Conservation (phyloP, 2,329 filamentous ascomycete species). For the Grosmannia penicillata region DNA sequence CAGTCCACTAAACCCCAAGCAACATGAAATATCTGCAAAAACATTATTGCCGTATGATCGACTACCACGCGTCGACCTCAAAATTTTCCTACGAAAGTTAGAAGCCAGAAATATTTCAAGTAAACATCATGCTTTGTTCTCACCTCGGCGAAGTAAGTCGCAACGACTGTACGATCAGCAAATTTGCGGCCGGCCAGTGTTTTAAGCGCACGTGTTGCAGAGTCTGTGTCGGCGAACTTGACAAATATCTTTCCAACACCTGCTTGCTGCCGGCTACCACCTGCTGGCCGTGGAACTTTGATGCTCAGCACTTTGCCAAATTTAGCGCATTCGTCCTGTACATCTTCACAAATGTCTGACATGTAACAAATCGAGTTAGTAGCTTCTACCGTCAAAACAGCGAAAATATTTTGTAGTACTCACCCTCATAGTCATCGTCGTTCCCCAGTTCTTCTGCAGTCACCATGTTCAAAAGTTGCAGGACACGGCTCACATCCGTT, state of each 20-base stretch:
- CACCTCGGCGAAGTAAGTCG: conserved; percentile 91
- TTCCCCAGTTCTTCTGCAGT: conserved; percentile 90
- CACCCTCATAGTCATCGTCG: conserved; percentile 89
- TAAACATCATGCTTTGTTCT: conserved; percentile 15
- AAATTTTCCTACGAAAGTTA: conserved; percentile 60
- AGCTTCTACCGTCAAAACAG: too few species aligned
- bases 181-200: conserved; percentile 94
- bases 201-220: conserved; percentile 70
- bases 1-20: too few species aligned
- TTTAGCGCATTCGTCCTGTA: conserved; percentile 84
- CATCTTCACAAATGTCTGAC: conserved; percentile 95
- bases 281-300: conserved; percentile 80
- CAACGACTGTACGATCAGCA: conserved; percentile 87
- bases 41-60: neutral
- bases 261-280: conserved; percentile 67
- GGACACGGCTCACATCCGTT: conserved; percentile 61
- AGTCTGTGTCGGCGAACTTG: conserved; percentile 70
- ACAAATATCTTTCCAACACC: conserved; percentile 97
- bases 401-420: conserved; percentile 10
- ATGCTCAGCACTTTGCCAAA: conserved; percentile 75
- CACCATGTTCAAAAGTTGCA: conserved; percentile 97
- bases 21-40: too few species aligned
- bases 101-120: neutral
- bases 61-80: conserved; percentile 75
- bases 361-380: conserved; percentile 23